Conservation (phyloP, 371 early-diverging fungal genomes). For the Lichtheimia corymbifera region DNA sequence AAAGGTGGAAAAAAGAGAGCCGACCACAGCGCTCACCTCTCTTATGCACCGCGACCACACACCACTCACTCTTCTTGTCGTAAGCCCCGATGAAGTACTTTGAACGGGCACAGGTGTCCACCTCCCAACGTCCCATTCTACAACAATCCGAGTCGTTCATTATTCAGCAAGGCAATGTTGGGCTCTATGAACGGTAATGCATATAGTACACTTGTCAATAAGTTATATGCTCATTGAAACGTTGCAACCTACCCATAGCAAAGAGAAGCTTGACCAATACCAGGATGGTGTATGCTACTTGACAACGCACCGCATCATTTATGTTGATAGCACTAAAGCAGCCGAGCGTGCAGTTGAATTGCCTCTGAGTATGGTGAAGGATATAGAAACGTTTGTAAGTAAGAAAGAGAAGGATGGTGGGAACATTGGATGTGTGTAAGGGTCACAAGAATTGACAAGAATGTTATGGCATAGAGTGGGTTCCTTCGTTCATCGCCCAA, state of each 20-base stretch:
- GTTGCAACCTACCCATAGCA: slow-evolving; percentile 24
- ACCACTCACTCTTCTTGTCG: not conserved
- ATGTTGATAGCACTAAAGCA: slow-evolving; percentile 67
- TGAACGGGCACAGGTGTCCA: slow-evolving; percentile 51
- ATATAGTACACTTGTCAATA: not conserved
- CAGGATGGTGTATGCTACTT: slow-evolving; percentile 79
- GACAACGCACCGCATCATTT: slow-evolving; percentile 77
- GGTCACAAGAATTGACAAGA: no score
- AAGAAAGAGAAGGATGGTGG: not conserved
- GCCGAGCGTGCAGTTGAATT: slow-evolving; percentile 60
- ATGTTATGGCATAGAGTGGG: slow-evolving; percentile 43
- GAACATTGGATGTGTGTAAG: no score
- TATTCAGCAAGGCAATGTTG: slow-evolving; percentile 64
- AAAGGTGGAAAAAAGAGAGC: not conserved
- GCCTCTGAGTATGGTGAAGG: slow-evolving; percentile 47
- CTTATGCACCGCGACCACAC: slow-evolving; percentile 1
- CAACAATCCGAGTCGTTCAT: slow-evolving; percentile 55
- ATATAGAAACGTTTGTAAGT: slow-evolving; percentile 60
- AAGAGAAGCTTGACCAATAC: slow-evolving; percentile 57
- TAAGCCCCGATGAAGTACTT: slow-evolving; percentile 49
- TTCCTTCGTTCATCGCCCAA: slow-evolving; percentile 72
- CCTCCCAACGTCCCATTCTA: slow-evolving; percentile 62
- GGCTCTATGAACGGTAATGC: slow-evolving; percentile 69
- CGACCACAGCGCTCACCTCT: not conserved
- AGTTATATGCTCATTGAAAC: slow-evolving; percentile 1